These are phyloP conservation scores for Metschnikowia reukaufii DNA, from an alignment of 805 yeast species.

Conservation along the genomic window DNA sequence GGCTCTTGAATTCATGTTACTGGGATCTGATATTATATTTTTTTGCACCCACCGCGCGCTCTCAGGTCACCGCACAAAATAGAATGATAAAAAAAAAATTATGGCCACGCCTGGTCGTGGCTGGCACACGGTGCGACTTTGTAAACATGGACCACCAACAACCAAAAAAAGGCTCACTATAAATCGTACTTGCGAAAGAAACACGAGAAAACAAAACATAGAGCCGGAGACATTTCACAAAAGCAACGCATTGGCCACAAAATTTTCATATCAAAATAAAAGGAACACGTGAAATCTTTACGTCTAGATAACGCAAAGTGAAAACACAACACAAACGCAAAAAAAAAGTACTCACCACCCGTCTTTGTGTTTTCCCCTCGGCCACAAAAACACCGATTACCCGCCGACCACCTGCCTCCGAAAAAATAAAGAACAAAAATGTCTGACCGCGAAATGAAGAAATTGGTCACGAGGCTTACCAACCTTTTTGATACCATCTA, in stretches of 20 bases:
- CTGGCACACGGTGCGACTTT: not conserved
- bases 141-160: not conserved
- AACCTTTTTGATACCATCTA: slow-evolving; percentile 40
- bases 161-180: not conserved
- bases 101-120: not conserved
- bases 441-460: slow-evolving; percentile 42
- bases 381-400: not conserved
- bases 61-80: not conserved
- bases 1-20: not conserved
- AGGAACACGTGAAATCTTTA: not conserved
- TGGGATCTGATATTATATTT: not conserved
- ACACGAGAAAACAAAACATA: not conserved
- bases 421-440: slow-evolving; percentile 21
- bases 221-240: not conserved
- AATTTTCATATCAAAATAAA: no score
- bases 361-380: no score
- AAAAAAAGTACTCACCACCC: no score
- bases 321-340: no score
- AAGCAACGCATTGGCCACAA: not conserved
- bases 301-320: no score
- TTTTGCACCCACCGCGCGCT: slow-evolving; percentile 4
- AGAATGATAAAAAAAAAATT: not conserved
- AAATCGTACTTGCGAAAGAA: not conserved
- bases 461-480: slow-evolving; percentile 33
- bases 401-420: not conserved